Evolutionary conservation across 345 rosid genomes (phyloP).

Genomic region (Sisymbrium altissimum): DNA sequence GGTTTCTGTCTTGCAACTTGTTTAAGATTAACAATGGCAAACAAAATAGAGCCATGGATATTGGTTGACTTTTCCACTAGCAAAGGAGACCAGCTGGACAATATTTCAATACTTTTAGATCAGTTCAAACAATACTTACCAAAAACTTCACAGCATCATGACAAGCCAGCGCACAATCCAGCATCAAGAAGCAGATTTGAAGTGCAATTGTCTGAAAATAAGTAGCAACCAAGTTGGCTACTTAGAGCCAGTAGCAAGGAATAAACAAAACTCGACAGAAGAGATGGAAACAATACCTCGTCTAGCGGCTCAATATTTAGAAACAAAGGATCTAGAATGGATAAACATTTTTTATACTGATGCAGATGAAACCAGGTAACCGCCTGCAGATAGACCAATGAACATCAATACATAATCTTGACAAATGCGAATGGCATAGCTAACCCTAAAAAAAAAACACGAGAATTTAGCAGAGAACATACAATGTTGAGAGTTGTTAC

Average conservation of each 20-base stretch:
- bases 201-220: constrained; percentile 72
- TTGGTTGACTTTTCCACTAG: neutral
- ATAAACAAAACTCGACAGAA: neutral
- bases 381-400: constrained; percentile 51
- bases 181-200: constrained; percentile 77
- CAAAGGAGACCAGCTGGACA: neutral
- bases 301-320: constrained; percentile 76
- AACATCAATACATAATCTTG: constrained; percentile 9
- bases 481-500: constrained; percentile 79
- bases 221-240: constrained; percentile 14
- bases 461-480: constrained; percentile 28
- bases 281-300: constrained; percentile 52
- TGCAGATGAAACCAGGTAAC: constrained; percentile 87
- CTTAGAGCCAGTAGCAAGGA: constrained; percentile 16
- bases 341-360: constrained; percentile 73
- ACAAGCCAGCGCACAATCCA: constrained; percentile 85
- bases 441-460: neutral
- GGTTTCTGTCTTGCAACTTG: neutral
- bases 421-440: neutral
- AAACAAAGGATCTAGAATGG: constrained; percentile 71
- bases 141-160: constrained; percentile 71
- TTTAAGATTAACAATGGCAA: neutral
- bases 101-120: neutral
- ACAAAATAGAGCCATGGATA: neutral
- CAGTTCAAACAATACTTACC: constrained; percentile 47